These are phyloP conservation scores for Fusarium sp. DNA, from an alignment of 2,329 filamentous ascomycete genomes.

Conservation along the genomic window DNA sequence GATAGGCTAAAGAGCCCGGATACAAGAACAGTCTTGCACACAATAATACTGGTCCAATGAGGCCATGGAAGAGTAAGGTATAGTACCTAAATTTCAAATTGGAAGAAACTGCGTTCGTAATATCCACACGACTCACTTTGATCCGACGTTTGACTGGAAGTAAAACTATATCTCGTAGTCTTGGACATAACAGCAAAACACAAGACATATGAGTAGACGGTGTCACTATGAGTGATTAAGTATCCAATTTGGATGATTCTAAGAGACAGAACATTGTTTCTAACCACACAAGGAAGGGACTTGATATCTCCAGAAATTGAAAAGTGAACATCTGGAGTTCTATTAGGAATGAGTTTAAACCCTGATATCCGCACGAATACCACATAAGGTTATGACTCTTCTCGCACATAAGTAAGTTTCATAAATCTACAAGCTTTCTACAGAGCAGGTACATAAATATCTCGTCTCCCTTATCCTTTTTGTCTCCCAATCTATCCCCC, in stretches of 20 bases:
- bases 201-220: too few species aligned
- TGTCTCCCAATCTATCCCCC: background rate
- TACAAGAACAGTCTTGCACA: background rate
- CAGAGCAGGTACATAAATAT: background rate
- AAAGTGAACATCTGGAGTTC: background rate
- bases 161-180: background rate
- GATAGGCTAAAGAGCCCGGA: background rate
- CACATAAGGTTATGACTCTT: background rate
- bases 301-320: background rate
- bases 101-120: background rate
- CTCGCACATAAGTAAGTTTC: background rate
- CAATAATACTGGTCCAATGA: background rate
- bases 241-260: rapidly evolving
- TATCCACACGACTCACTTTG: background rate
- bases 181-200: background rate
- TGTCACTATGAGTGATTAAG: background rate
- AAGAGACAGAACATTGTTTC: background rate
- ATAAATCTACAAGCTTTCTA: background rate
- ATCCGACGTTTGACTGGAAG: background rate
- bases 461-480: background rate
- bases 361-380: background rate
- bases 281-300: too few species aligned
- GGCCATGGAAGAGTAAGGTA: background rate
- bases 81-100: background rate
- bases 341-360: background rate